Percentiles rank a stretch among this genome's conserved stretches.
Evolutionary conservation across 345 rosid species (phyloP).

Genomic region (Eucalyptus sp.): DNA sequence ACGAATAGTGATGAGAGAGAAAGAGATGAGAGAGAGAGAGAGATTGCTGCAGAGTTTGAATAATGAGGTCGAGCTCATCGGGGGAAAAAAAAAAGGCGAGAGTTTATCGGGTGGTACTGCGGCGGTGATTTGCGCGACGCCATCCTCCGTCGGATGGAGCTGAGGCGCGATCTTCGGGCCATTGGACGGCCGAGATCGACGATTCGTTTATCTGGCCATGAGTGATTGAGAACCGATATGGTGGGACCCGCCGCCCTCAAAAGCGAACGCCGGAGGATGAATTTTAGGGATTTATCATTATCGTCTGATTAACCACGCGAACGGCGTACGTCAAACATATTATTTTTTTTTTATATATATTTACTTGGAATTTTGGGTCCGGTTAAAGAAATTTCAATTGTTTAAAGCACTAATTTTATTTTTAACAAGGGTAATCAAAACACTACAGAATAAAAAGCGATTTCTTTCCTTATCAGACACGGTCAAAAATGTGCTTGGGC

Average conservation of each 20-base stretch:
- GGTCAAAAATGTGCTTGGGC: neutral
- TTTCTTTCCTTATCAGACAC: neutral
- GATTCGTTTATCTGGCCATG: neutral
- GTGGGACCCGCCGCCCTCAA: neutral
- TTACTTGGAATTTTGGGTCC: neutral
- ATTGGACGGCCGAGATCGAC: neutral
- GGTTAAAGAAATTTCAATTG: neutral
- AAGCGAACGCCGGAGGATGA: neutral
- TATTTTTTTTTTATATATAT: neutral
- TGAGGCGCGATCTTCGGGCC: neutral
- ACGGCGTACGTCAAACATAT: neutral
- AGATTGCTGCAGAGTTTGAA: neutral
- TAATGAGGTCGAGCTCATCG: neutral
- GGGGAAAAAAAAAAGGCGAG: neutral
- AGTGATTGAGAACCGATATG: neutral
- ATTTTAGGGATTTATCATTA: neutral
- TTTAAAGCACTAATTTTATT: neutral
- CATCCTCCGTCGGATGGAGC: neutral
- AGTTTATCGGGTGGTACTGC: neutral
- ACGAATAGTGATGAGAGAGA: neutral
- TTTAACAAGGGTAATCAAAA: neutral
- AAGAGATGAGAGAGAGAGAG: neutral
- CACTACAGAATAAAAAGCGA: neutral
- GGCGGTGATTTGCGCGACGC: neutral
- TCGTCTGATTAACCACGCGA: neutral